phyloP scores from a whole-genome alignment of 371 early-diverging fungal genomes.

The Sporodiniella umbellata region DNA sequence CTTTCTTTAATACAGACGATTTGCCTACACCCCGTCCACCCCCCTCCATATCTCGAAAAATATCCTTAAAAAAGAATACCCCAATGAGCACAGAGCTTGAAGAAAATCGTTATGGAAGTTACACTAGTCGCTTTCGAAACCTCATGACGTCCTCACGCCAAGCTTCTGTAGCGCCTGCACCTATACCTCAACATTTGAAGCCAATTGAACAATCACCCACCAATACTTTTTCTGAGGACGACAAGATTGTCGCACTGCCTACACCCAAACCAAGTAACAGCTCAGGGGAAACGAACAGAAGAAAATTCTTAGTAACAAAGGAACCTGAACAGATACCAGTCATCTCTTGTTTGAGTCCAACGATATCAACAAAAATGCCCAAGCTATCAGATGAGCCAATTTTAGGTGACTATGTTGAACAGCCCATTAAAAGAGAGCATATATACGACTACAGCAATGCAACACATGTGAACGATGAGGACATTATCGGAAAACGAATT shows the following conservation, averaged over 20 bases:
- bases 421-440: conserved; percentile 16
- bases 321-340: conserved; percentile 23
- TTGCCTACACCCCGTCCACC: conserved; percentile 41
- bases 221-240: conserved; percentile 11
- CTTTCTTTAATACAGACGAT: conserved; percentile 30
- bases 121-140: conserved; percentile 33
- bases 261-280: conserved; percentile 27
- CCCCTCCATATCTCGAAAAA: conserved; percentile 27
- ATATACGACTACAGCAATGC: conserved; percentile 4
- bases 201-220: conserved; percentile 6
- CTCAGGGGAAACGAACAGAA: conserved; percentile 4
- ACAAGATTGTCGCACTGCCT: conserved; percentile 34
- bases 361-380: conserved; percentile 1
- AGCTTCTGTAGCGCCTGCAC: conserved; percentile 23
- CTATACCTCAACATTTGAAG: conserved; percentile 33
- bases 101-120: conserved; percentile 13
- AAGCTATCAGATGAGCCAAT: conserved; percentile 4
- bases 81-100: not conserved
- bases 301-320: not conserved
- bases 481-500: conserved; percentile 33
- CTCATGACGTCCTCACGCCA: conserved; percentile 25
- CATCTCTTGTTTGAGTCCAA: conserved; percentile 19
- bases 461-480: conserved; percentile 6
- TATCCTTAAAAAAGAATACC: conserved; percentile 16
- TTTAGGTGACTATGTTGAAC: conserved; percentile 10